These are phyloP conservation scores for Kluyveromyces nonfermentans DNA, from an alignment of 805 yeast species.

Conservation along the genomic window DNA sequence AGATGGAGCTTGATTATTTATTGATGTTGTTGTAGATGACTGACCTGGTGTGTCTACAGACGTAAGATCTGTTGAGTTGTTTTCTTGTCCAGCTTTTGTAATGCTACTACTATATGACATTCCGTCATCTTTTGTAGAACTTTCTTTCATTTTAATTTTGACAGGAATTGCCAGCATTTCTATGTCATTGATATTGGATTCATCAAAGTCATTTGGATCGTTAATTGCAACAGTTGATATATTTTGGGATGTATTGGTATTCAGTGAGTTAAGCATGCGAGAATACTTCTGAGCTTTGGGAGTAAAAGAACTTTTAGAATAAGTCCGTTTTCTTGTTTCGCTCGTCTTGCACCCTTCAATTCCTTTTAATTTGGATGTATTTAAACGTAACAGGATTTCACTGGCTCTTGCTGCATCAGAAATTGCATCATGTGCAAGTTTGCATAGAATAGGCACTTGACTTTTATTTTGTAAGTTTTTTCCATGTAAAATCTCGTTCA, in stretches of 20 bases:
- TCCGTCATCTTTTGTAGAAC: not conserved
- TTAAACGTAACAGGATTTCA: conserved; percentile 8
- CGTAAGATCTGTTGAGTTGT: not conserved
- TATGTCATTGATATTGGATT: conserved; percentile 16
- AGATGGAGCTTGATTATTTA: not conserved
- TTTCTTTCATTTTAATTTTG: conserved; percentile 2
- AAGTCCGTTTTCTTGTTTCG: not conserved
- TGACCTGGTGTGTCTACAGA: not conserved
- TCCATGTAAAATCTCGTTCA: conserved; percentile 29
- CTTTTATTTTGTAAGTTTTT: conserved; percentile 19
- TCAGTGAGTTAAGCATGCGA: not conserved
- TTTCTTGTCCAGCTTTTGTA: not conserved
- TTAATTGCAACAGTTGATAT: not conserved
- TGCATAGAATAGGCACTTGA: conserved; percentile 20
- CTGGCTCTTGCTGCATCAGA: conserved; percentile 16
- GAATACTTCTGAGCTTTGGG: not conserved
- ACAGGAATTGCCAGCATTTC: conserved; percentile 19
- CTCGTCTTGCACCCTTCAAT: conserved; percentile 3
- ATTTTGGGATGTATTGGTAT: not conserved
- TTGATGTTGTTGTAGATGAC: not conserved
- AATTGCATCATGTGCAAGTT: conserved; percentile 9
- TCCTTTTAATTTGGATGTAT: conserved; percentile 6
- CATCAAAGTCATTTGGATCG: conserved; percentile 16
- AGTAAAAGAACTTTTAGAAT: not conserved
- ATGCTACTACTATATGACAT: not conserved